Conservation (phyloP, 768 basidiomycete genomes). For the Lentinula aciculospora region DNA sequence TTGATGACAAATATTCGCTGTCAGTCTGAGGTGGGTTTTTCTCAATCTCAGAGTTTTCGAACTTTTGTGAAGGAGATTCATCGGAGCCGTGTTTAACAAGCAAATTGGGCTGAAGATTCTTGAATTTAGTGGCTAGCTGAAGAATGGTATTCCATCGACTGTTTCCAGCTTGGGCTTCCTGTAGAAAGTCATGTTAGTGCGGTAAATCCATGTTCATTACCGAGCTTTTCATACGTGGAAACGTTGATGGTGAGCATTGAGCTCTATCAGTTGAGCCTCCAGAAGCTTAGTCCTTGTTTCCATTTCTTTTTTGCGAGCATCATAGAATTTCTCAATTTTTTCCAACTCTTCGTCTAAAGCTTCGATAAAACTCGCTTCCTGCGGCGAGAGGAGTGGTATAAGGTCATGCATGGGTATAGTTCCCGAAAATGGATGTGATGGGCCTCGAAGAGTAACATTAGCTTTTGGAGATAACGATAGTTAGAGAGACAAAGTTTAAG, state of each 20-base stretch:
- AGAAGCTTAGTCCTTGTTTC: constrained; percentile 39
- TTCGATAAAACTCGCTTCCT: constrained; percentile 70
- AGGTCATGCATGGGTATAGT: constrained; percentile 38
- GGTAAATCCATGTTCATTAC: background rate
- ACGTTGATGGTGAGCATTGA: constrained; percentile 59
- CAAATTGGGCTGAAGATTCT: background rate
- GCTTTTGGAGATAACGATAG: background rate
- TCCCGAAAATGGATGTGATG: constrained; percentile 22
- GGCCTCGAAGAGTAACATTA: background rate
- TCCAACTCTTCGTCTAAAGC: constrained; percentile 73
- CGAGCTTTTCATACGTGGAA: constrained; percentile 43
- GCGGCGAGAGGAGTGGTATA: constrained; percentile 48
- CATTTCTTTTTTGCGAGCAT: constrained; percentile 63
- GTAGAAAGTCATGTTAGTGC: background rate
- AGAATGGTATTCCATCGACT: background rate
- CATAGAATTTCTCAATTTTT: constrained; percentile 84
- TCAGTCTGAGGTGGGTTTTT: background rate
- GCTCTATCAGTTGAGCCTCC: constrained; percentile 66
- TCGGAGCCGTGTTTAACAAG: background rate
- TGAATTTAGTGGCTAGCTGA: background rate
- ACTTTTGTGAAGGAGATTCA: background rate
- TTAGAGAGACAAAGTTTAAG: background rate
- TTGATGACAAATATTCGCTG: background rate
- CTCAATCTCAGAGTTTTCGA: background rate
- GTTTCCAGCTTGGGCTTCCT: constrained; percentile 4